phyloP scores from a whole-genome alignment of 805 yeast genomes.

The Ogataea neopini region DNA sequence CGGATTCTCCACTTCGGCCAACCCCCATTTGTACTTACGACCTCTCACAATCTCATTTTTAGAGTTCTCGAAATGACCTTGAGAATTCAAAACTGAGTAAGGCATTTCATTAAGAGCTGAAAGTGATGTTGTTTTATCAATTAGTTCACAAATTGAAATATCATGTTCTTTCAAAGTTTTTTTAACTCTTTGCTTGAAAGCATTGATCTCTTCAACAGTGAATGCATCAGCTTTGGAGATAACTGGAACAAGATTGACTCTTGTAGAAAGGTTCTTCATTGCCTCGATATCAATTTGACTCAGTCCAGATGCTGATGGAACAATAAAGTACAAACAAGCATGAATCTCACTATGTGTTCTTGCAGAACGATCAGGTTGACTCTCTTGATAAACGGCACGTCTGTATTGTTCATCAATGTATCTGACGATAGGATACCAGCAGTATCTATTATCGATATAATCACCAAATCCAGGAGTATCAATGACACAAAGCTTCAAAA shows the following conservation, averaged over 20 bases:
- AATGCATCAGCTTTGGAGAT: constrained; percentile 80
- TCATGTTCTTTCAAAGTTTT: constrained; percentile 51
- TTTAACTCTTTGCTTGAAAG: constrained; percentile 55
- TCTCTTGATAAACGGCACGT: constrained; percentile 69
- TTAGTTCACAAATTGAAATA: constrained; percentile 58
- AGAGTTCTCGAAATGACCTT: constrained; percentile 42
- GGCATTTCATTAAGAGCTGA: constrained; percentile 54
- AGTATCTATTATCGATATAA: constrained; percentile 59
- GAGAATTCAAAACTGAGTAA: constrained; percentile 71
- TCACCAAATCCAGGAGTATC: constrained; percentile 84
- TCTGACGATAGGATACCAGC: constrained; percentile 69
- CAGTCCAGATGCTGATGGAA: constrained; percentile 64
- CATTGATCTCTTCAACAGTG: constrained; percentile 53
- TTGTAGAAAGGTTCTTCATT: constrained; percentile 65
- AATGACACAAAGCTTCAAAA: constrained; percentile 57
- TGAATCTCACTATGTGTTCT: constrained; percentile 72
- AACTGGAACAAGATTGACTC: constrained; percentile 82
- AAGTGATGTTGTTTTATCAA: constrained; percentile 37
- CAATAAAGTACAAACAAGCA: constrained; percentile 79
- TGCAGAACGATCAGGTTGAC: constrained; percentile 61
- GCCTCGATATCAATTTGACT: constrained; percentile 69
- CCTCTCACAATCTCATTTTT: constrained; percentile 62
- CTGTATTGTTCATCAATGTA: constrained; percentile 82
- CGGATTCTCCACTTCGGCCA: constrained; percentile 77
- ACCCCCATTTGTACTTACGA: constrained; percentile 83